phyloP scores from a whole-genome alignment of 2,329 filamentous ascomycete species.

The Simplicillium sp. region DNA sequence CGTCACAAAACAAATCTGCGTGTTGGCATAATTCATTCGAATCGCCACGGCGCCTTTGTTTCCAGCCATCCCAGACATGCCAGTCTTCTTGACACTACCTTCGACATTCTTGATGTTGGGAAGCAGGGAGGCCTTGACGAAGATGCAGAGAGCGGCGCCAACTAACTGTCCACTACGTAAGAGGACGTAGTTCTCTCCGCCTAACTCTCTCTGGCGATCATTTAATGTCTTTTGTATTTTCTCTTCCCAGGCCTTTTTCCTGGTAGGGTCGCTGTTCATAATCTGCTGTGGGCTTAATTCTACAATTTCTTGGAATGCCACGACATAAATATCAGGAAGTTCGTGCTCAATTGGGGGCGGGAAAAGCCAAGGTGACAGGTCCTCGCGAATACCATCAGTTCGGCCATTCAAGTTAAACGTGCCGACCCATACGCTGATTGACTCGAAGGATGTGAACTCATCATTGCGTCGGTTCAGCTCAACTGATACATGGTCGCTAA shows the following conservation, averaged over 20 bases:
- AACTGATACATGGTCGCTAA: constrained; percentile 78
- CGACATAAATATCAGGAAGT: constrained; percentile 76
- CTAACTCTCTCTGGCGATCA: constrained; percentile 50
- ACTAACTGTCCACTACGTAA: constrained; percentile 89
- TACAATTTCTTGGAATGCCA: constrained; percentile 98
- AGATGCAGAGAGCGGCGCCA: constrained; percentile 84
- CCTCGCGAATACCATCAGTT: constrained; percentile 65
- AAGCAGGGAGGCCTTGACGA: constrained; percentile 71
- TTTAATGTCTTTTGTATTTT: constrained; percentile 75
- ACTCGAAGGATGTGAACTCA: constrained; percentile 67
- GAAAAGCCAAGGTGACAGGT: constrained; percentile 80
- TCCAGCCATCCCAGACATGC: constrained; percentile 92
- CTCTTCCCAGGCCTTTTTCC: constrained; percentile 77
- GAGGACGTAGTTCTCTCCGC: constrained; percentile 75
- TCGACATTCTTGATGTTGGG: constrained; percentile 91
- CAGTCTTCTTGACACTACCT: constrained; percentile 86
- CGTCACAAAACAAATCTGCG: constrained; percentile 88
- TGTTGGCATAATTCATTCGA: constrained; percentile 88
- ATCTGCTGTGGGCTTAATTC: constrained; percentile 95
- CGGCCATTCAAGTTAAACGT: constrained; percentile 95
- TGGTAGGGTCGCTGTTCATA: constrained; percentile 91
- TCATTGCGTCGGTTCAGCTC: constrained; percentile 60
- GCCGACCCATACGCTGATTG: constrained; percentile 74
- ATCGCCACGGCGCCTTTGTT: constrained; percentile 98
- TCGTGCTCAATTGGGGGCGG: constrained; percentile 46